Evolutionary conservation across 495 filamentous ascomycete species (phyloP), one percentile per base, ranked within the genome.

Genomic region (Penicillium malachiteum): DNA sequence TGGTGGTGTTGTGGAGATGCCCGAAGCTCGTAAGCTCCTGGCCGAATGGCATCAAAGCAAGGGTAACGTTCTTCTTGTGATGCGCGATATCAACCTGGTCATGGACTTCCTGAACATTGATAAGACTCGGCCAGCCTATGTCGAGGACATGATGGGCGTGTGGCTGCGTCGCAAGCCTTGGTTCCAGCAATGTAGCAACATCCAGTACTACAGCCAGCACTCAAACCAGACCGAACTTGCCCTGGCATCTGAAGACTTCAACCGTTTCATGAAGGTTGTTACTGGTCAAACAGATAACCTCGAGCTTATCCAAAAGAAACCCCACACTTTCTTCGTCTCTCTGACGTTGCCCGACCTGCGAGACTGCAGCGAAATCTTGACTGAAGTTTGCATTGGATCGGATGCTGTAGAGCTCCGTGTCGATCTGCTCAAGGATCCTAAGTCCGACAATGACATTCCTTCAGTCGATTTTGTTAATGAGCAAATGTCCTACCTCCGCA

Each of bases 321-420:
- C 81, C 55, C 85, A 87, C 52, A 90, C 89, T 16, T 97, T 95
- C 78, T 99, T 99, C 64, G 88, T 97, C 44, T 92, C 92, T 26
- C 73, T 97, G 49, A 96, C 94, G 0, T 71, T 91, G 39, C 91
- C 93, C 12, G 79, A 88, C 65, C 75, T 98, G 13, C 74, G 80
- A 5, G 71, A 79, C 3, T 80, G 82, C 8, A 65, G 85, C 10
- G 79, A 87, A 34, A 73, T 84, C 46, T 75, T 97, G 46, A 81
- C 83, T n/a, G 75, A 82, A 57, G 87, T 89, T 30, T 86, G 84
- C 14, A 84, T 95, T 45, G 95, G 94, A 9, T 89, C 89, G 11
- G 94, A 99, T 71, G 95, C 95, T 13, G 88, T 97, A 7, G 94
- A 99, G 72, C 65, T 97, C 50, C 84, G 94, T 5, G 91, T 96